These are phyloP conservation scores for Fraxinus ornus DNA, from an alignment of 305 asterid genomes.

Conservation along the genomic window DNA sequence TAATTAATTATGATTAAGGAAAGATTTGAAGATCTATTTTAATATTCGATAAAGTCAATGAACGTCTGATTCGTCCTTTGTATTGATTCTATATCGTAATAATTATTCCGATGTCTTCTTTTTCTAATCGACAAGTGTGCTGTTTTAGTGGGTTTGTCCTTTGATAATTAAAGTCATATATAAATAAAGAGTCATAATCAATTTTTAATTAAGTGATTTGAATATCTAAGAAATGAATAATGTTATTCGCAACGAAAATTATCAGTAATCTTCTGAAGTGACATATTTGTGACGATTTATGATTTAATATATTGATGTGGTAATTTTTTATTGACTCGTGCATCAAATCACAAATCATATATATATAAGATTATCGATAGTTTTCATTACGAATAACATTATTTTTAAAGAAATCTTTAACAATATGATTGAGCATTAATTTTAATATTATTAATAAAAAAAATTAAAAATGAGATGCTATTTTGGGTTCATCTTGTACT, in stretches of 20 bases:
- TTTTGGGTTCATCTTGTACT: neutral
- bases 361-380: too few species aligned
- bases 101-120: neutral
- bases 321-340: too few species aligned
- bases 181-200: neutral
- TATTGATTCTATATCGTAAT: neutral
- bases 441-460: neutral
- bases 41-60: neutral
- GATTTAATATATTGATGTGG: too few species aligned
- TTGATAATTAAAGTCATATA: too few species aligned
- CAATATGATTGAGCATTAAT: too few species aligned
- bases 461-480: neutral
- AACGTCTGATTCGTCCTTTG: neutral
- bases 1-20: neutral
- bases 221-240: neutral
- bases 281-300: too few species aligned
- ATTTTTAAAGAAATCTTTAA: too few species aligned
- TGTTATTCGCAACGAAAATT: too few species aligned
- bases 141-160: neutral
- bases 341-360: too few species aligned
- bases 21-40: neutral
- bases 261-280: too few species aligned
- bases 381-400: too few species aligned
- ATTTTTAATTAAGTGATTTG: neutral
- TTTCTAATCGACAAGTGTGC: neutral